Base-by-base conservation (phyloP, 108 stramenopile genomes). In the Phaeodactylum tricornutum region DNA sequence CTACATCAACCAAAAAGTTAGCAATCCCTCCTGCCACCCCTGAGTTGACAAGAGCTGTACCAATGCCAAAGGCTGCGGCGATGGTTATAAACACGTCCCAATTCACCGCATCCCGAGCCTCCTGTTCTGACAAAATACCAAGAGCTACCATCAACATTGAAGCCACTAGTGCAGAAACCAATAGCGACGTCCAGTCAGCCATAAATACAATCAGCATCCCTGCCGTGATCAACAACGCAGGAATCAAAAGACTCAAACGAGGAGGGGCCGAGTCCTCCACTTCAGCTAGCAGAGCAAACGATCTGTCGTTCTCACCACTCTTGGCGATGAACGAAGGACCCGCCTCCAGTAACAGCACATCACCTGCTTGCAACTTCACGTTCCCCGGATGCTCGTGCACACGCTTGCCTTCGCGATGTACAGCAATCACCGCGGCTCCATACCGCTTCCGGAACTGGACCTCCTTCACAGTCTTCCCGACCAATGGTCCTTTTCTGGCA, bases 341-440 rank as follows among this genome's bases (percentile, higher is more conserved):
- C 30, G 88, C 88, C 66, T 91, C 84, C 21, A 88, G 57, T 2
- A 88, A 60, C 9, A 88, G 62, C 0, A 84, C 86, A 49, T 88
- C 86, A 50, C 86, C 86, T 15, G 79, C 74, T 44, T 88, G 77
- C n/a, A 88, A 67, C 45, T 79, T 76, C 48, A 88, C 67, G 20
- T 75, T 65, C 17, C 81, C 81, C 31, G 88, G 88, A 63, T 83
- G 81, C 4, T 91, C 81, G 31, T 86, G 83, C 26, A 91, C 63
- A 22, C 82, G 61, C 32, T 62, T 60, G 2, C 84, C 83, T 16
- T 82, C 79, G 16, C 88, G 67, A 47, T 85, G 84, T 23, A 91
- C 79, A 14, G 88, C 76, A 57, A 91, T 91, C 8, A 91, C 88
- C 27, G 84, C 88, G 16, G 83, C 83, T 53, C 83, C 88, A 45